Base-by-base conservation (phyloP, 2,329 filamentous ascomycete genomes). In the Apiospora phragmitis region DNA sequence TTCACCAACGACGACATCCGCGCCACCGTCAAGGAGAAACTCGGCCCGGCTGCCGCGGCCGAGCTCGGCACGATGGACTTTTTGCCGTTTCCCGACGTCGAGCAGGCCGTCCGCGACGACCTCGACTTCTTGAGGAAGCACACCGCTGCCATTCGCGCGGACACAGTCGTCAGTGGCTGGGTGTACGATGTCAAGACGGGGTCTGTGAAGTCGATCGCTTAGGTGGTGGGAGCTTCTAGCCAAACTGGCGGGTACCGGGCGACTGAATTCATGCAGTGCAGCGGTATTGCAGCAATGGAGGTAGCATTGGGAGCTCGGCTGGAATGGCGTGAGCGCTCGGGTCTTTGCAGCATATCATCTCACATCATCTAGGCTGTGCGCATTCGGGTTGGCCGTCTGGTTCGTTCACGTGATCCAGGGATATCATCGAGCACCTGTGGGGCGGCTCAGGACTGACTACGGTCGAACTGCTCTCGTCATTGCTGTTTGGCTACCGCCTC, bases 161-260 rank as follows among this genome's bases (percentile, higher is more conserved):
- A 76, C 67, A 74, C 75, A 69, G 70, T 71, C 8, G 35, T 73
- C 12, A 75, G 72, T 35, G 77, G 76, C 72, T 84, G 79, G 79
- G 82, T 95, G 2, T 95, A 94, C 81, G 90, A 94, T 76, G 91
- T 95, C 55, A 89, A 93, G 83, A 94, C 88, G 1, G 93, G 93
- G 0, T 90, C 85, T 79, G 85, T 87, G 65, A 62, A 62, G 21
- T 38, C 55, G 1, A n/a, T 62, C 32, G 3, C 55, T 14, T 49
- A 49, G 47, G n/a, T 7, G 9, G n/a, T 14, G 9, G 6, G n/a
- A n/a, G n/a, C n/a, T n/a, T n/a, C n/a, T n/a, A 21, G n/a, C n/a
- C 9, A 1, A 7, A 14, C n/a, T 0, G 7, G 32, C 18, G 55
- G 9, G n/a, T n/a, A n/a, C 29, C 21, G 21, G 55, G 7, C 4